These are phyloP conservation scores for Picea abies DNA, from an alignment of 83 land plant species.

Conservation along the genomic window DNA sequence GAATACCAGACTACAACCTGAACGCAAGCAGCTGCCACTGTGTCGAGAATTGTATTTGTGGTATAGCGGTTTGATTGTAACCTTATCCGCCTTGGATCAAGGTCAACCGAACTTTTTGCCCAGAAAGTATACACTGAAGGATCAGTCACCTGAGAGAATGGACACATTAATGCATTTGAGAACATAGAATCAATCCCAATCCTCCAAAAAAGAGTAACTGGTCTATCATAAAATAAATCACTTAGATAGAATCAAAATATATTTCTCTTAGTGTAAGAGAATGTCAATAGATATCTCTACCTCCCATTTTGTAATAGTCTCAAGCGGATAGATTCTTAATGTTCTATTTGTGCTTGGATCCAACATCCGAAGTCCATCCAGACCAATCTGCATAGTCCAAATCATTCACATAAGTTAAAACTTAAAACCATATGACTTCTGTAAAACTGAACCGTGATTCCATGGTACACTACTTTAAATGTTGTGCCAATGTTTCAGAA, in stretches of 20 bases:
- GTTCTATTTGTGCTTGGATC: no score
- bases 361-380: no score
- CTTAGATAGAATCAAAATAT: not conserved
- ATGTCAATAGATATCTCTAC: constrained; percentile 28
- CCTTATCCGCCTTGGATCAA: no score
- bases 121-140: no score
- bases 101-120: no score
- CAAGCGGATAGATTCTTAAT: no score
- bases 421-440: not conserved
- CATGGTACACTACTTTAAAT: not conserved
- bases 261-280: not conserved
- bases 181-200: not conserved
- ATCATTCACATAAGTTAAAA: not conserved
- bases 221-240: not conserved
- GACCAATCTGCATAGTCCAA: not conserved
- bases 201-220: not conserved
- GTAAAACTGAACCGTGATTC: not conserved
- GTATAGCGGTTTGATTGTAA: no score
- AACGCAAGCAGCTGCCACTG: no score
- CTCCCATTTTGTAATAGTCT: no score
- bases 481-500: not conserved
- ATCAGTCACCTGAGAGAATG: constrained; percentile 31
- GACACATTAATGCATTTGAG: not conserved
- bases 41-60: no score
- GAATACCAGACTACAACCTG: constrained; percentile 38